Percentiles rank a stretch among this genome's conserved stretches.
Evolutionary conservation across 2,329 filamentous ascomycete species (phyloP).

Genomic region (Hypomyces perniciosus): DNA sequence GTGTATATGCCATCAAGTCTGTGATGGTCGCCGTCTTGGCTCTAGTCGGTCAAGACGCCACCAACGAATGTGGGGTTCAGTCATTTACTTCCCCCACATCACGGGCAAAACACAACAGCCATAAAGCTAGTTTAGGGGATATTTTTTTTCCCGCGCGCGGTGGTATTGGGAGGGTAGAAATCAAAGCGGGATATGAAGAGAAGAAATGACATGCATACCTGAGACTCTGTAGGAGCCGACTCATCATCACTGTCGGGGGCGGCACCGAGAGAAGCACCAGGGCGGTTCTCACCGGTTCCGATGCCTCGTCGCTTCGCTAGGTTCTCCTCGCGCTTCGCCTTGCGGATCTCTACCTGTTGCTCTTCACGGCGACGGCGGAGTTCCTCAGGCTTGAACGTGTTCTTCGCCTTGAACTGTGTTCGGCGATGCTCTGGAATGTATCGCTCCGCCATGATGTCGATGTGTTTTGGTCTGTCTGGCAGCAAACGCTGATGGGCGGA

Average conservation of each 20-base stretch:
- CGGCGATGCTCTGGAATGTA: constrained; percentile 99
- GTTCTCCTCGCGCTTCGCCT: constrained; percentile 98
- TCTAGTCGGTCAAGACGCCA: constrained; percentile 14
- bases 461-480: constrained; percentile 19
- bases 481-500: constrained; percentile 13
- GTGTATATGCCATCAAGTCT: not conserved
- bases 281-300: constrained; percentile 70
- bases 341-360: constrained; percentile 98
- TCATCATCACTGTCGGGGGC: constrained; percentile 98
- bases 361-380: constrained; percentile 96
- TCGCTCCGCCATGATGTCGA: constrained; percentile 82
- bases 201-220: constrained; percentile 55
- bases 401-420: constrained; percentile 99
- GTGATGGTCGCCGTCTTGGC: constrained; percentile 11
- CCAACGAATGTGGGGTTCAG: constrained; percentile 28
- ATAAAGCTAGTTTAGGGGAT: constrained; percentile 3
- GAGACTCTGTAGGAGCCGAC: constrained; percentile 85
- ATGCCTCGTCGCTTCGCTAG: constrained; percentile 97
- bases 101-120: constrained; percentile 14
- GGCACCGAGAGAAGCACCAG: constrained; percentile 76
- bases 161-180: not conserved
- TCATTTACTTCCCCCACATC: constrained; percentile 29
- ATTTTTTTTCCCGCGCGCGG: not conserved
- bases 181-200: constrained; percentile 12
- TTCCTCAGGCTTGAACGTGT: constrained; percentile 98